Evolutionary conservation across 2,329 filamentous ascomycete genomes (phyloP), one percentile per base, ranked within the genome.

Genomic region (Triangularia verruculosa): DNA sequence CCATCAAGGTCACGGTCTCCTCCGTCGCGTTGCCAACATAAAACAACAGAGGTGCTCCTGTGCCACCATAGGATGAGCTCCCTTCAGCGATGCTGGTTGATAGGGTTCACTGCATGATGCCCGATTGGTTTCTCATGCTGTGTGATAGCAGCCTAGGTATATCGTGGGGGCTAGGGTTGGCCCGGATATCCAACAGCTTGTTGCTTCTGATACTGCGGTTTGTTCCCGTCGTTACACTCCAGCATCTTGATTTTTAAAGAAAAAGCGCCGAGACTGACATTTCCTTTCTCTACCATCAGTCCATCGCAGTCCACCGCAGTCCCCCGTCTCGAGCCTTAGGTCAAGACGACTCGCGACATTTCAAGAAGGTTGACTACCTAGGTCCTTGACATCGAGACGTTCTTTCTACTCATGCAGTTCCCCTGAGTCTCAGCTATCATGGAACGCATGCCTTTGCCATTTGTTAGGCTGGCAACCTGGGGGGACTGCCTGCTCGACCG

Each of bases 351-450:
- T 4, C 13, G 39, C n/a, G n/a, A 20, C n/a, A 20, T 11, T 0
- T 17, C 17, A 20, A 20, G n/a, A 8, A 22, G n/a, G 3, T 32
- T 32, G 3, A 47, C 2, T 17, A 9, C n/a, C n/a, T 47, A 20
- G 8, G 6, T 6, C 17, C n/a, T 5, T 2, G 39, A 47, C n/a
- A n/a, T n/a, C n/a, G n/a, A n/a, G n/a, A n/a, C n/a, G n/a, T n/a
- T 54, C 7, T 66, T 71, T 27, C 4, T 65, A 11, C 13, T 53
- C 6, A 27, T 24, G 20, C 51, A 53, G 20, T 66, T 67, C n/a
- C 55, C 57, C 17, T 66, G 13, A 32, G 72, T 51, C 57, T 68
- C 52, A 9, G 73, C 28, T 65, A 65, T 64, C 61, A 68, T 55
- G 65, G 63, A 3, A 66, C 69, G 61, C 28, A 66, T 71, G 13